Evolutionary conservation across 225 moss, liverwort and hornwort species (phyloP).

Genomic region (Pseudoscleropodium purum): DNA sequence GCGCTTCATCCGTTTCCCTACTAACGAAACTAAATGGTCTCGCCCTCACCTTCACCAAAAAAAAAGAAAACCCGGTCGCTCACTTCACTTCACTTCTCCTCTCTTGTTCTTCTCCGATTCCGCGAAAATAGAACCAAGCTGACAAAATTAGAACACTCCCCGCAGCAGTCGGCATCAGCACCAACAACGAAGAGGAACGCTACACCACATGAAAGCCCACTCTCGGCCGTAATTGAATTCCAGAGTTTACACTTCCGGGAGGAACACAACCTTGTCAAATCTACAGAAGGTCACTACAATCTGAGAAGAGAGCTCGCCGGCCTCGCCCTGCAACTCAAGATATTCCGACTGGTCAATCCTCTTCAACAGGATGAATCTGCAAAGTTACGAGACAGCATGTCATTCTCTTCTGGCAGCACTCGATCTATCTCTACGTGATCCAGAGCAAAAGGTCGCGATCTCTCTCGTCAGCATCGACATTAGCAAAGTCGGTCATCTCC

Average conservation of each 20-base stretch:
- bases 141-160: not conserved
- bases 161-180: no score
- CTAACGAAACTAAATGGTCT: not conserved
- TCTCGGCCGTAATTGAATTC: not conserved
- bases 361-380: not conserved
- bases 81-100: not conserved
- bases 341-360: not conserved
- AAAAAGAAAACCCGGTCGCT: not conserved
- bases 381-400: not conserved
- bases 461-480: not conserved
- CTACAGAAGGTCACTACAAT: not conserved
- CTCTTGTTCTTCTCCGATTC: not conserved
- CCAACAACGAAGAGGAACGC: not conserved
- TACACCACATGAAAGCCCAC: not conserved
- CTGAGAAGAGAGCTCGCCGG: not conserved
- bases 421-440: not conserved
- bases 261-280: not conserved
- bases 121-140: not conserved
- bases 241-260: not conserved
- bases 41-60: not conserved
- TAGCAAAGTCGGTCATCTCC: not conserved
- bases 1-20: not conserved
- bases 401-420: slow-evolving; percentile 2
- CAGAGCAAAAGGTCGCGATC: not conserved
- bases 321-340: not conserved